Base-by-base conservation (phyloP, 176 grass and related monocot species). In the Aegilops sharonensis region DNA sequence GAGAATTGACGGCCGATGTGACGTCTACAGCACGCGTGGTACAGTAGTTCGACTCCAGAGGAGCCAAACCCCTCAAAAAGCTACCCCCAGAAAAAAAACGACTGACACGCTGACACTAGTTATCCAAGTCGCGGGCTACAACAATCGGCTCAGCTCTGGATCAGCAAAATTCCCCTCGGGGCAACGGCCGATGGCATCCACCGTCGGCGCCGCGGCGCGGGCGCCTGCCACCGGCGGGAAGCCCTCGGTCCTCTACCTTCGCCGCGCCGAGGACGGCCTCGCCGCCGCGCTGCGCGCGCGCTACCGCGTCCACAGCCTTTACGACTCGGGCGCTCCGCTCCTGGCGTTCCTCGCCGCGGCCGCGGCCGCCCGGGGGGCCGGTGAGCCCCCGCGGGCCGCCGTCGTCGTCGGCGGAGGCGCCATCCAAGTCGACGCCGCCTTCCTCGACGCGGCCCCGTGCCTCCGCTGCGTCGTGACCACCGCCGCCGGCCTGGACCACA, bases 401-500 rank as follows among this genome's bases (percentile, higher is more conserved):
- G 1, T 71, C 57, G 48, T 92, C 39, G 4, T 78, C 29, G 32
- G 25, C 5, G 47, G n/a, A 27, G 42, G 40, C 11, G 5, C 30
- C 30, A 17, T 69, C 68, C 14, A 7, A 11, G 68, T 85, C 15
- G 31, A 87, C 80, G 30, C 17, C 5, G 45, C 56, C n/a, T 73
- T 92, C 80, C 30, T 92, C 5, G 54, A 62, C 65, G 29, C 75
- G 4, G 71, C 60, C 23, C 87, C 91, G 1, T 78, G 37, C 56
- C 68, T 89, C 45, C 30, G 27, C 31, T 85, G 68, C 81, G 23
- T 92, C 61, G 80, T 89, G 2, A 78, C 80, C 75, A 56, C 68
- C 40, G 83, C 75, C 59, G 75, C 80, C 9, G 88, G 87, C 3
- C 25, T 90, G 3, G 78, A 87, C 69, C 88, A 90, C 40, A 40